These are phyloP conservation scores for Termitomyces eurrhizus DNA, from an alignment of 768 basidiomycete species.

Conservation along the genomic window DNA sequence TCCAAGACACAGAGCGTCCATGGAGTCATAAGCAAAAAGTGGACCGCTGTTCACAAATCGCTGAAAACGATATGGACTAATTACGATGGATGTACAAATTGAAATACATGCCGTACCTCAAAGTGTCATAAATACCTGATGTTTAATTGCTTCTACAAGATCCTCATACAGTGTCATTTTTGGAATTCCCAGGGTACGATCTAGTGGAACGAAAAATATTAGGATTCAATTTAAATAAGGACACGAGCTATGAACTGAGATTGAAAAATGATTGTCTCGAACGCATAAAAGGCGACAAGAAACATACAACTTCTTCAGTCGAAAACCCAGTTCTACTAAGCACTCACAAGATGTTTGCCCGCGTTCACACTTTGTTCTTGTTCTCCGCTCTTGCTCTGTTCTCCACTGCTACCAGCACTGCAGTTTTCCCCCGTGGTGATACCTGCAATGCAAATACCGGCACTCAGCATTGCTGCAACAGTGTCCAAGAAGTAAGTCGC, in stretches of 20 bases:
- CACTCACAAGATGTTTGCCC: slow-evolving; percentile 12
- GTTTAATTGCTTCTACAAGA: background rate
- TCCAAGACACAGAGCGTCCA: background rate
- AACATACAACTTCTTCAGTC: slow-evolving; percentile 4
- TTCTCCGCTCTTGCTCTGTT: slow-evolving; percentile 12
- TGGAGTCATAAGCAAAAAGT: background rate
- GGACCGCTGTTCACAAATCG: background rate
- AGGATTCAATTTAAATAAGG: background rate
- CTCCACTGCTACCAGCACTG: slow-evolving; percentile 6
- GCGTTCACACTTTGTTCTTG: slow-evolving; percentile 8
- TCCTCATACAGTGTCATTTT: background rate
- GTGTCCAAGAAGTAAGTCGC: background rate
- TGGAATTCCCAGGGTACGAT: background rate
- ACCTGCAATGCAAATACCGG: slow-evolving; percentile 9
- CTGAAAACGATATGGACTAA: background rate
- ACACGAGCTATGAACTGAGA: background rate
- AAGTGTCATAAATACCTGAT: background rate
- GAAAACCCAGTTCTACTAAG: slow-evolving; percentile 14
- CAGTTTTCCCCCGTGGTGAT: slow-evolving; percentile 2
- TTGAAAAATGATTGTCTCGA: background rate
- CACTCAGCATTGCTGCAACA: slow-evolving; percentile 9
- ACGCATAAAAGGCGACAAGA: slow-evolving; percentile 4
- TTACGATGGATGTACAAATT: background rate
- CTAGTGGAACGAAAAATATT: background rate
- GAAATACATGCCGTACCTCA: background rate